Evolutionary conservation across 108 stramenopile species (phyloP).

Genomic region (Pseudonitzschia pungens): DNA sequence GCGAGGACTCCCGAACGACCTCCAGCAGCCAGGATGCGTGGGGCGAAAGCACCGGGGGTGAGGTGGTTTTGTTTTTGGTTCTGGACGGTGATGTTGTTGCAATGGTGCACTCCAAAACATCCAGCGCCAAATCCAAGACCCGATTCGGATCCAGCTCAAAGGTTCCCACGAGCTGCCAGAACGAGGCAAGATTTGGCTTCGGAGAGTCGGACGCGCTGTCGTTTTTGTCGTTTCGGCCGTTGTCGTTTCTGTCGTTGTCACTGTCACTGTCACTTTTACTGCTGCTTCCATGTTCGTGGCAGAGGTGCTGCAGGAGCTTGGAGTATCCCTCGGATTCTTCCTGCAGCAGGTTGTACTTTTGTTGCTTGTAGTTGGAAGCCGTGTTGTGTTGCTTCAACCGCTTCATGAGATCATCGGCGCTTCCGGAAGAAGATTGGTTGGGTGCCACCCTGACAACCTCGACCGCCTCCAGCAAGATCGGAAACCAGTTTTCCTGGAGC

Average conservation of each 20-base stretch:
- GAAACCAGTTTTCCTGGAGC: constrained; percentile 17
- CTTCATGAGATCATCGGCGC: constrained; percentile 42
- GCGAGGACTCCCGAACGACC: constrained; percentile 53
- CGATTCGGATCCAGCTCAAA: constrained; percentile 98
- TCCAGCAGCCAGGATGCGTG: constrained; percentile 32
- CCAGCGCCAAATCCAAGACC: constrained; percentile 80
- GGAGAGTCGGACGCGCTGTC: no score
- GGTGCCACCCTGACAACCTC: not conserved
- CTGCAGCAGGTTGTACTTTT: constrained; percentile 88
- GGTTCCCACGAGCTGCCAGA: constrained; percentile 71
- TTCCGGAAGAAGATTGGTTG: not conserved
- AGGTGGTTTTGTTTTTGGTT: not conserved
- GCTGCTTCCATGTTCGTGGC: no score
- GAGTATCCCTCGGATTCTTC: constrained; percentile 96
- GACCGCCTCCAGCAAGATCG: not conserved
- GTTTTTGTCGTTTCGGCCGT: not conserved
- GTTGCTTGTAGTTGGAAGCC: constrained; percentile 83
- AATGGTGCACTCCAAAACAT: constrained; percentile 72
- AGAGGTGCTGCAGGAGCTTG: constrained; percentile 62
- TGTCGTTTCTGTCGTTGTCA: not conserved
- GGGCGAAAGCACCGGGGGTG: not conserved
- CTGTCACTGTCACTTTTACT: not conserved
- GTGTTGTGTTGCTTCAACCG: constrained; percentile 82
- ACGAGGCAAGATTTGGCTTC: not conserved
- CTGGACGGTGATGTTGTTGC: not conserved